Evolutionary conservation across 805 yeast genomes (phyloP), one percentile per base, ranked within the genome.

Genomic region (Yarrowia porcina): DNA sequence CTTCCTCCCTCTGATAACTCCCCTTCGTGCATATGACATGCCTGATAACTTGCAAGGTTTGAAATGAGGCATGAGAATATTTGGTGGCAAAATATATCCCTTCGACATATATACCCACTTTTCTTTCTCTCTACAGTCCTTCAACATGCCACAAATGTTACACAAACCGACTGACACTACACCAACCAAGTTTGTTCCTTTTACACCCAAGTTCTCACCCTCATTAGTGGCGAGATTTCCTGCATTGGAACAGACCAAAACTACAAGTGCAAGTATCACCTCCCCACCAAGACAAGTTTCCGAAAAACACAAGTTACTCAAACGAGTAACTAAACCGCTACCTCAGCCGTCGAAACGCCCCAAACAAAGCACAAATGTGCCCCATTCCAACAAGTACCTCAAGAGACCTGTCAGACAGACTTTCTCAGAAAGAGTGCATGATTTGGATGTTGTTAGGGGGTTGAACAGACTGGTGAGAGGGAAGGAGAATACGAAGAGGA

Each of bases 191-290:
- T 9, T 11, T n/a, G n/a, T 17, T 2, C 7, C 33, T 23, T 50
- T 50, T 18, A 52, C 44, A 0, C 59, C 59, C 30, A 52, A 36
- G 17, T 52, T 52, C 44, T 52, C 59, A 3, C 33, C 42, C 12
- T 33, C 44, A 3, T 10, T 52, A 23, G 44, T 52, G 59, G 59
- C 59, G 32, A 13, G 59, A 25, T 52, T 35, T 12, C 59, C 59
- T 4, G 59, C 59, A 15, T 36, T 52, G 13, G 10, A 36, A 13
- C 32, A 52, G 21, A 8, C 59, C 17, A 52, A 35, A 10, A n/a
- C n/a, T n/a, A n/a, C n/a, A n/a, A n/a, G n/a, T n/a, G n/a, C n/a
- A n/a, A 52, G 28, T 5, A 25, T 4, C 28, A 8, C 25, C 17
- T 32, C 39, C 3, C 1, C 3, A 8, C 39, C 39, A 15, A 21